Percentiles rank a stretch among this genome's conserved stretches.
Conservation (phyloP, 2,329 filamentous ascomycete genomes). For the Alternaria longipes region DNA sequence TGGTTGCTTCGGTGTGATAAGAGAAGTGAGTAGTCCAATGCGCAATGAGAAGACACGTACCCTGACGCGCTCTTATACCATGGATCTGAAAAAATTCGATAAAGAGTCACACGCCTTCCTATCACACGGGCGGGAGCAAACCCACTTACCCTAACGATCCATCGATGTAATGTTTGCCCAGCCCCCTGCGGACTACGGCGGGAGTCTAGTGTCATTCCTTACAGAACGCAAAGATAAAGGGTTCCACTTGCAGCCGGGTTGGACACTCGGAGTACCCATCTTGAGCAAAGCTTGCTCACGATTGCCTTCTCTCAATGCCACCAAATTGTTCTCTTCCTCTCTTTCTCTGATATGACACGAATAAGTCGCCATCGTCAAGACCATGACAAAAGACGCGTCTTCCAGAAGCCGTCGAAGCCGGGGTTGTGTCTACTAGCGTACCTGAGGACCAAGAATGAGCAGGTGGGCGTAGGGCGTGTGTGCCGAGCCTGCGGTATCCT, state of each 20-base stretch:
- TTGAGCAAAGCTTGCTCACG: neutral
- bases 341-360: neutral
- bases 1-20: neutral
- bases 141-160: conserved; percentile 17
- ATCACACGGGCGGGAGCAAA: conserved; percentile 34
- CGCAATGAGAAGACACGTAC: conserved; percentile 2
- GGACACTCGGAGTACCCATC: conserved; percentile 9
- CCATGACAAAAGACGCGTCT: conserved; percentile 15
- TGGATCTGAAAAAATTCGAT: conserved; percentile 24
- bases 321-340: neutral
- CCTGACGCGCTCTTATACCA: conserved; percentile 28
- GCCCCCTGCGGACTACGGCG: conserved; percentile 21
- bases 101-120: conserved; percentile 37
- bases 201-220: conserved; percentile 18
- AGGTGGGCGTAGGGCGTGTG: conserved; percentile 29
- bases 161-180: conserved; percentile 22
- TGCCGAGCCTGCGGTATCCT: conserved; percentile 33
- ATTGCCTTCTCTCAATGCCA: conserved; percentile 3
- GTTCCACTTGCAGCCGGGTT: conserved; percentile 14
- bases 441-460: conserved; percentile 9
- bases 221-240: conserved; percentile 26
- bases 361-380: conserved; percentile 1
- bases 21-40: conserved; percentile 2
- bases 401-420: conserved; percentile 18
- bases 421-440: conserved; percentile 20